Evolutionary conservation across 441 rosid species (phyloP).

Genomic region (Omphalea diandra): DNA sequence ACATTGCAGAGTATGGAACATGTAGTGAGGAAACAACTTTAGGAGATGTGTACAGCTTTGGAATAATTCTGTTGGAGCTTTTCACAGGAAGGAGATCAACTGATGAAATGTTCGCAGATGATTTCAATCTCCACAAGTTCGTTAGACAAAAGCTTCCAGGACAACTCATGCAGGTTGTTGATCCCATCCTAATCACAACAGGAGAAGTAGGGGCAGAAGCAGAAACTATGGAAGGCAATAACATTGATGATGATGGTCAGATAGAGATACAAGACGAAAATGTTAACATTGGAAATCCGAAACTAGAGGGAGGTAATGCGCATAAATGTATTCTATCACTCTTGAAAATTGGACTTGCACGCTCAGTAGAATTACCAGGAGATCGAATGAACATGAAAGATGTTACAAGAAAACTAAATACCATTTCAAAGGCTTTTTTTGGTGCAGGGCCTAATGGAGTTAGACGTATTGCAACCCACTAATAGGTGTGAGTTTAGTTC

Average conservation of each 20-base stretch:
- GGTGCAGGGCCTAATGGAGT: too few species aligned
- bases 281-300: background rate
- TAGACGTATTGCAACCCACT: too few species aligned
- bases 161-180: background rate
- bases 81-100: conserved; percentile 5
- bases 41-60: conserved; percentile 6
- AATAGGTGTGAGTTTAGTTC: too few species aligned
- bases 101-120: background rate
- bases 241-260: background rate
- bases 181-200: background rate
- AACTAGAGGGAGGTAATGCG: background rate
- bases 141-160: background rate
- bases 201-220: background rate
- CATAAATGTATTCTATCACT: background rate
- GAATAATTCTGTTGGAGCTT: too few species aligned
- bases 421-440: too few species aligned
- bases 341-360: background rate
- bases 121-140: background rate
- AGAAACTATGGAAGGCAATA: background rate
- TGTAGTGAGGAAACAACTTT: background rate
- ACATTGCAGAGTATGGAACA: conserved; percentile 7
- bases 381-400: too few species aligned
- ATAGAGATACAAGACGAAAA: background rate
- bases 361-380: background rate
- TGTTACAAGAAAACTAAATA: too few species aligned